Conservation (phyloP, 306 rosid genomes). For the Albizia julibrissin region DNA sequence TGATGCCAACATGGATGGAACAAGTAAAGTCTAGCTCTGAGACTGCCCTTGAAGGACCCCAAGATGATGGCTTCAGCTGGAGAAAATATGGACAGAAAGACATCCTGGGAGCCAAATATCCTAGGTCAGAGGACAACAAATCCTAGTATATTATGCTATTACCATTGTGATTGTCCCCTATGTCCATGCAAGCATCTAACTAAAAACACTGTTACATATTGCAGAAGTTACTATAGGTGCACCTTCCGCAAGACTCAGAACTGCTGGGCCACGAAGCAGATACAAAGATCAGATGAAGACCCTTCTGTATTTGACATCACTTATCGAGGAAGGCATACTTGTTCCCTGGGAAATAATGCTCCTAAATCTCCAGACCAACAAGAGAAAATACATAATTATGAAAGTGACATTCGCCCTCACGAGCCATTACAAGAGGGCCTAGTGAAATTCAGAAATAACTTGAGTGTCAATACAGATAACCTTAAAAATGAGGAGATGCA, state of each 20-base stretch:
- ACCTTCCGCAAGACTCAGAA: conserved; percentile 74
- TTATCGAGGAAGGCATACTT: conserved; percentile 75
- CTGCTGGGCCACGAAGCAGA: conserved; percentile 94
- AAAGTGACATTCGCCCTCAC: conserved; percentile 9
- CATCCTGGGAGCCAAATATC: conserved; percentile 75
- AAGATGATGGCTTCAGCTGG: conserved; percentile 76
- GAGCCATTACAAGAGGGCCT: conserved; percentile 34
- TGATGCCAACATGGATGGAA: conserved; percentile 64
- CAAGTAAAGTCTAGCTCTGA: conserved; percentile 60
- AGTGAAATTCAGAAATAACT: conserved; percentile 25
- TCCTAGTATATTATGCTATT: neutral
- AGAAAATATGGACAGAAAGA: conserved; percentile 95
- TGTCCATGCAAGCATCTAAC: conserved; percentile 30
- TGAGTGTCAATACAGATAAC: conserved; percentile 35
- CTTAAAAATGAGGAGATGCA: conserved; percentile 38
- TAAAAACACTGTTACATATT: conserved; percentile 26
- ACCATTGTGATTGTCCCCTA: neutral
- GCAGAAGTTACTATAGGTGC: conserved; percentile 98
- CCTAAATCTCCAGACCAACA: conserved; percentile 63
- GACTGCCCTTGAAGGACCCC: conserved; percentile 66
- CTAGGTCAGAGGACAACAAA: conserved; percentile 51
- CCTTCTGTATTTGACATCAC: conserved; percentile 77
- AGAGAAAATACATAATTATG: conserved; percentile 44
- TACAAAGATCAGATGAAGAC: conserved; percentile 92
- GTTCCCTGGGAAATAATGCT: conserved; percentile 60